phyloP scores from a whole-genome alignment of 768 basidiomycete genomes.

The Kwoniella heveanensis region DNA sequence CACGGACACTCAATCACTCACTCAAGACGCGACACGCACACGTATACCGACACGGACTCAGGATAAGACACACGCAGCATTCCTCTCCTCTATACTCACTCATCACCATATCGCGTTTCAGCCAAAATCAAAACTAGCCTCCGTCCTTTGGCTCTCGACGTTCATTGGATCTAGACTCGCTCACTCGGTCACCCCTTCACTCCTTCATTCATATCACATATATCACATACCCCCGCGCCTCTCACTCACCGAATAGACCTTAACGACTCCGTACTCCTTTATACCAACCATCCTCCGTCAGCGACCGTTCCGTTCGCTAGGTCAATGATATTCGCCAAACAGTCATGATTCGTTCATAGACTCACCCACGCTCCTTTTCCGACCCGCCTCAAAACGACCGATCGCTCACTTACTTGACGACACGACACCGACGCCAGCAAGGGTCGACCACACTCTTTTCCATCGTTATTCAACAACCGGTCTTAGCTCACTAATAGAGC shows the following conservation, averaged over 20 bases:
- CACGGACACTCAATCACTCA: neutral
- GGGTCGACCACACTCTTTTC: conserved; percentile 10
- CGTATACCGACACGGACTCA: neutral
- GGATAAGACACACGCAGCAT: neutral
- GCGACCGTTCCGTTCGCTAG: neutral
- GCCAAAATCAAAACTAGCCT: conserved; percentile 22
- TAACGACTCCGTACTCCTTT: conserved; percentile 4
- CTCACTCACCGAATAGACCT: too few relatives aligned
- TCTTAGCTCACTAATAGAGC: neutral
- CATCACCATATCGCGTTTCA: conserved; percentile 11
- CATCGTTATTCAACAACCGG: neutral
- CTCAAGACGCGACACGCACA: neutral
- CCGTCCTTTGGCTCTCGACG: too few relatives aligned
- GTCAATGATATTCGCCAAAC: neutral
- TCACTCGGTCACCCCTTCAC: conserved; percentile 4
- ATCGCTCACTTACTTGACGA: too few relatives aligned
- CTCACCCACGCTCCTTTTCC: neutral
- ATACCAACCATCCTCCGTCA: neutral
- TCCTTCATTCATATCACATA: neutral
- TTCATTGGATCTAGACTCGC: too few relatives aligned
- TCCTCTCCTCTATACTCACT: neutral
- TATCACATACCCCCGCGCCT: too few relatives aligned
- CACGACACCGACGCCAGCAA: neutral
- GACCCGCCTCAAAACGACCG: neutral
- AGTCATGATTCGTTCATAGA: conserved; percentile 1